Conservation (phyloP, 805 yeast species). For the Lipomyces chichibuensis region DNA sequence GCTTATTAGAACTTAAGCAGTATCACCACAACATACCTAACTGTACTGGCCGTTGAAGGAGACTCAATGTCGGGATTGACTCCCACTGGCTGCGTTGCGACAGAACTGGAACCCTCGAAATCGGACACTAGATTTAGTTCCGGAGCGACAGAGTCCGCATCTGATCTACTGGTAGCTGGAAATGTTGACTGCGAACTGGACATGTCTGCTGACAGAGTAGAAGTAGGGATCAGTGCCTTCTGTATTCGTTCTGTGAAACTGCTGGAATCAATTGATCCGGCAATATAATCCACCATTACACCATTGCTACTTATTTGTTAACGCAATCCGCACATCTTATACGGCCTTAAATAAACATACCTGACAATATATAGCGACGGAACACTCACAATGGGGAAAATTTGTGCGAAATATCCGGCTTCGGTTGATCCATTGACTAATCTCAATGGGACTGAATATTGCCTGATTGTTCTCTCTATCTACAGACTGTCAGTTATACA, state of each 20-base stretch:
- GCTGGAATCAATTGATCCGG: slow-evolving; percentile 23
- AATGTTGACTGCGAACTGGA: background rate
- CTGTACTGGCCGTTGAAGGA: background rate
- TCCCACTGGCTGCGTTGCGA: background rate
- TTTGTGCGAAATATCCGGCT: slow-evolving; percentile 54
- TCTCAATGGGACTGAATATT: slow-evolving; percentile 49
- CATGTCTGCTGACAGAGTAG: slow-evolving; percentile 2
- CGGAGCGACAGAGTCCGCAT: background rate
- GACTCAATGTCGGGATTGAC: background rate
- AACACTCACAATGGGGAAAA: slow-evolving; percentile 55
- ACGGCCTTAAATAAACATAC: slow-evolving; percentile 5
- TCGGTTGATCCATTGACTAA: slow-evolving; percentile 50
- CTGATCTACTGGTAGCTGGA: background rate
- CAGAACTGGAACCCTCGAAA: background rate
- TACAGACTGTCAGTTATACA: background rate
- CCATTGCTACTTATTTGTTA: slow-evolving; percentile 27
- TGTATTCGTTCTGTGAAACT: slow-evolving; percentile 13
- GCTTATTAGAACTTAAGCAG: background rate
- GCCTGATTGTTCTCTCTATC: slow-evolving; percentile 33
- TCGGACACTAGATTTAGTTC: background rate
- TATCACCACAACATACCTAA: background rate
- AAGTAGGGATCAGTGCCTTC: slow-evolving; percentile 9
- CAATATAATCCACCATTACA: slow-evolving; percentile 23
- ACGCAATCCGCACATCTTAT: slow-evolving; percentile 1
- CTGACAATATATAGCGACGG: slow-evolving; percentile 64